Conservation (phyloP, 306 rosid genomes). For the Vachellia pachyceras region DNA sequence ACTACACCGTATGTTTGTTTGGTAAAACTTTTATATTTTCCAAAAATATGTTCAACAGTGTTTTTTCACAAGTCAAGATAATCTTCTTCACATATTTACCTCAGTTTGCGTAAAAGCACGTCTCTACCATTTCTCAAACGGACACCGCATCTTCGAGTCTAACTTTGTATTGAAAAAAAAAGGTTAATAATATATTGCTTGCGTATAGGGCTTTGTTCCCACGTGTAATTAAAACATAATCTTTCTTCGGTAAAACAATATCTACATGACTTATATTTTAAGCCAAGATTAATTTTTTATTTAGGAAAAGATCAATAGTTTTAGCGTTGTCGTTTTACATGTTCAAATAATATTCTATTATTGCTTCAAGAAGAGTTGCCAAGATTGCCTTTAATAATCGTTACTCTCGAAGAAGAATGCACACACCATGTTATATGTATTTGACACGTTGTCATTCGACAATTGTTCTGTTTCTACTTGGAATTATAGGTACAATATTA, state of each 20-base stretch:
- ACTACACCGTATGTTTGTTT: no score
- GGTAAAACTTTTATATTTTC: no score
- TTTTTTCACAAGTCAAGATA: no score
- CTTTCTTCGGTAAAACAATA: neutral
- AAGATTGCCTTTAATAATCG: neutral
- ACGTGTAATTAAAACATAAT: slow-evolving; percentile 14
- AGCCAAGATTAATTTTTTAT: slow-evolving; percentile 14
- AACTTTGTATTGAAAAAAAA: neutral
- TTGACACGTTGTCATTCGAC: neutral
- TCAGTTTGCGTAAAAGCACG: no score
- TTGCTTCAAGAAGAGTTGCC: slow-evolving; percentile 1
- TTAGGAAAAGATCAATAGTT: neutral
- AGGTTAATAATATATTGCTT: neutral
- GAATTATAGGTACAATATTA: neutral
- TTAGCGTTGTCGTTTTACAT: neutral
- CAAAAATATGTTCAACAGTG: no score
- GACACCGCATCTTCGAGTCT: slow-evolving; percentile 1
- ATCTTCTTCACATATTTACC: no score
- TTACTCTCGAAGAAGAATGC: neutral
- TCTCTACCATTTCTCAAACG: no score
- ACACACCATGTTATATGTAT: neutral
- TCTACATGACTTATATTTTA: slow-evolving; percentile 11
- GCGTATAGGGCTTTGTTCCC: neutral
- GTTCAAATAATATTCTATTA: neutral
- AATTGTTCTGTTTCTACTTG: neutral